Base-by-base conservation (phyloP, 495 filamentous ascomycete genomes). In the Saxispiralis lemnorum region DNA sequence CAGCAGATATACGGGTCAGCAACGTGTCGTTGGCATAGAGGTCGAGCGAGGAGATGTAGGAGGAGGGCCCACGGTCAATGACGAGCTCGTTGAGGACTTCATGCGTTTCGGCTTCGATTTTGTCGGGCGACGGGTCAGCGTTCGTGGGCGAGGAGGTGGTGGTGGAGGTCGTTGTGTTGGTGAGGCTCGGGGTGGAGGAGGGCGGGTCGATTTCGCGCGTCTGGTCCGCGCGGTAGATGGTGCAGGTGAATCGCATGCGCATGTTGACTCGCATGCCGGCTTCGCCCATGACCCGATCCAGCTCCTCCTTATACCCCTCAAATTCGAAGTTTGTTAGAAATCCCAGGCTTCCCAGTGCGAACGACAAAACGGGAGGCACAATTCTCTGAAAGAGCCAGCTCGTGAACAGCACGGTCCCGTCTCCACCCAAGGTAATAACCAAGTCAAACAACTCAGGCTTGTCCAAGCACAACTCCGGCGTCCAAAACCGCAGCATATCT, bases 51-150 rank as follows among this genome's bases (percentile, higher is more conserved):
- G 83, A 89, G 34, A 92, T 84, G 57, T 95, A 95, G n/a, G 88
- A 81, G 33, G 82, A 89, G 49, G 89, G 88, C 40, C 89, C 89
- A 24, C 89, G 80, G 62, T 97, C 89, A 54, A 97, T 93, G 52
- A 97, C 87, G 16, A 97, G 73, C 63, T 97, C 89, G 62, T 96
- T 96, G 36, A 96, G 73, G 11, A 96, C 86, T 58, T 94, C 86
- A 47, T 92, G 94, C 52, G 88, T 83, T 61, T 93, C 85, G 39
- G 53, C 59, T 48, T 65, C 62, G 49, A 61, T 57, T 35, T 56
- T 54, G 12, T 52, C 40, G 13, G 54, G 51, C 16, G 38, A 41
- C 13, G 38, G 28, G 6, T 51, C 4, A 4, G 40, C 35, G 9
- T 28, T 37, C 10, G 51, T 33, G 31, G 40, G n/a, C 6, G 38